Evolutionary conservation across 106 monocot species (phyloP), one percentile per base, ranked within the genome.

Genomic region (Triglochin maritima): DNA sequence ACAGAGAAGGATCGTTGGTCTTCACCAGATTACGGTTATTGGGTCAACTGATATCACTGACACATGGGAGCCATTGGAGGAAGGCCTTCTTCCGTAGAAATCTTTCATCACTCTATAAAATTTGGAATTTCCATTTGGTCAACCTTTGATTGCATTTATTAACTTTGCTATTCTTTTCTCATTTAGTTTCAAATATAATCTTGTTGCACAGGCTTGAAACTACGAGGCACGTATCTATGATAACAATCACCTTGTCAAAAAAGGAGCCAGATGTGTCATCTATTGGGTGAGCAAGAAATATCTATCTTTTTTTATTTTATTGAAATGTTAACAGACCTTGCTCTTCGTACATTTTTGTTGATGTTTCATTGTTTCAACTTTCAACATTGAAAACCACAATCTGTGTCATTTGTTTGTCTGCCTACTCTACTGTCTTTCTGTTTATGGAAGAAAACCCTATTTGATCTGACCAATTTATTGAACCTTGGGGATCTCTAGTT

Each of bases 1-100:
- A 5, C 62, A 76, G 75, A 76, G 75, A 62, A 76, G 75, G 68
- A 76, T 76, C 62, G 68, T 46, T 55, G 75, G 68, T 13, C 69
- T 76, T 17, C 75, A 76, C 55, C 75, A 76, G 14, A 61, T 16
- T 55, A 69, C 61, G 10, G 17, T 42, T 3, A 69, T 61, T 53
- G 69, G 54, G 2, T 76, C 75, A 45, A 62, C 62, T 9, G 75
- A 69, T 53, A 76, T 69, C 68, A 76, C 69, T 61, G 75, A 76
- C 41, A 68, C 60, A 17, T 75, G 75, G 75, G 68, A 68, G 52
- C 75, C 75, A 8, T 60, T 75, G 51, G 75, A 75, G 46, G 75
- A 75, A 69, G 75, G 75, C 15, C 59, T 75, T 7, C 75, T 68
- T 47, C 75, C 75, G 75, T 75, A 62, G 54, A 60, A 46, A 61